phyloP scores from a whole-genome alignment of 805 yeast genomes.

The Huiozyma naganishii region DNA sequence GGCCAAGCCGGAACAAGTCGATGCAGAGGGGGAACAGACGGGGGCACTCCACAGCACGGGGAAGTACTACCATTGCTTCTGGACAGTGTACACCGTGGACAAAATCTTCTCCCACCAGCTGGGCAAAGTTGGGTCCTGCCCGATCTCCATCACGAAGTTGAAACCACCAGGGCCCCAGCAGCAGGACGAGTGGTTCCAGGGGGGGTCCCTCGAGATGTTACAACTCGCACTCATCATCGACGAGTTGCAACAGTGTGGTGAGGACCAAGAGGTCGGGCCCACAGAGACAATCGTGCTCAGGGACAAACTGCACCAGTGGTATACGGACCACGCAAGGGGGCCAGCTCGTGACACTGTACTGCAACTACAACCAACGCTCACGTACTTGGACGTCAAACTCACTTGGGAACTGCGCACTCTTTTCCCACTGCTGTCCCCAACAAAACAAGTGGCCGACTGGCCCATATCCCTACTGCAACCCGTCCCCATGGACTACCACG shows the following conservation, averaged over 20 bases:
- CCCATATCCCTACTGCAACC: no score
- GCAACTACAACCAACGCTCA: slow-evolving; percentile 13
- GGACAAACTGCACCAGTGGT: slow-evolving; percentile 11
- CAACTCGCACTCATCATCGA: slow-evolving; percentile 12
- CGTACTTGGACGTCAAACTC: slow-evolving; percentile 15
- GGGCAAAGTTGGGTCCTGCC: slow-evolving; percentile 34
- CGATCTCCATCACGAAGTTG: slow-evolving; percentile 15
- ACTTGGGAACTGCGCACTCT: slow-evolving; percentile 16
- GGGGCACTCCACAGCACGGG: no score
- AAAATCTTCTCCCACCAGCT: slow-evolving; percentile 41
- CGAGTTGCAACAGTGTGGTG: slow-evolving; percentile 10
- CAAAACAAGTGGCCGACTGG: background rate
- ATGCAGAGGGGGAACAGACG: slow-evolving; percentile 21
- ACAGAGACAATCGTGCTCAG: slow-evolving; percentile 9
- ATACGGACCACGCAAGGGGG: background rate
- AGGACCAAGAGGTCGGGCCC: slow-evolving; percentile 12
- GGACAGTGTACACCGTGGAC: slow-evolving; percentile 46
- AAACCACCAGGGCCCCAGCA: slow-evolving; percentile 4
- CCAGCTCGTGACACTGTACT: background rate
- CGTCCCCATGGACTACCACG: no score
- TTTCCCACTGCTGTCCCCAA: slow-evolving; percentile 12
- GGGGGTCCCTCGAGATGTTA: slow-evolving; percentile 13
- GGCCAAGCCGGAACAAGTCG: slow-evolving; percentile 30
- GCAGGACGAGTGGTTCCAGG: slow-evolving; percentile 12
- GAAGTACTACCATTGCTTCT: slow-evolving; percentile 35